Evolutionary conservation across 345 rosid species (phyloP), one percentile per base, ranked within the genome.

Genomic region (Excoecaria agallocha): DNA sequence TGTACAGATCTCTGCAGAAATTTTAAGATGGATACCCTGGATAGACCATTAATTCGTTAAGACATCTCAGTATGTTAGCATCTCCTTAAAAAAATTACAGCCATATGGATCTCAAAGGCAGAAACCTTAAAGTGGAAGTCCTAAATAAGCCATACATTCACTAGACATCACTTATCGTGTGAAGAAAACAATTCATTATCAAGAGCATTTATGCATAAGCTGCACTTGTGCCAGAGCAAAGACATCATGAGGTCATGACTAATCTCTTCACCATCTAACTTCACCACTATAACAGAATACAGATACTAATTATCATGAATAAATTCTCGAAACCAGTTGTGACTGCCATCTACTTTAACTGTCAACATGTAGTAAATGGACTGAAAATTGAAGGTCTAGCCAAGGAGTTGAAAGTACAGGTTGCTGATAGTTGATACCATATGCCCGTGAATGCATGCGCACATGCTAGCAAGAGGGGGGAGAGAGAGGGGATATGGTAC

Each of bases 41-140:
- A 54, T 1, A 69, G 54, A 39, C 38, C 19, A 35, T 12, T 39
- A 11, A 66, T 10, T 66, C 10, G 35, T 45, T 4, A 46, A 46
- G 54, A 20, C 37, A 43, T 65, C 49, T 30, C 2, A 30, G 30
- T 2, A 30, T 30, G 10, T 43, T 10, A 43, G 48, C 0, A 43
- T 6, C 48, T 3, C 48, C 6, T 43, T 43, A 43, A 43, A 6
- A 43, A 41, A 43, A 30, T 30, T 43, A 43, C 48, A 43, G 48
- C 48, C 1, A 6, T 43, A 43, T 43, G 48, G 48, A 43, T 3
- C 48, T 43, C 7, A 43, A 43, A 43, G 10, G 48, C 30, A 30
- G 30, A 30, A 30, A 84, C 89, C 89, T 2, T 43, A 43, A 43
- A 10, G 48, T 43, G 48, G 48, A 43, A 6, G 6, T 43, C 48